phyloP scores from a whole-genome alignment of 352 stramenopile species.

The Phytophthora lateralis region DNA sequence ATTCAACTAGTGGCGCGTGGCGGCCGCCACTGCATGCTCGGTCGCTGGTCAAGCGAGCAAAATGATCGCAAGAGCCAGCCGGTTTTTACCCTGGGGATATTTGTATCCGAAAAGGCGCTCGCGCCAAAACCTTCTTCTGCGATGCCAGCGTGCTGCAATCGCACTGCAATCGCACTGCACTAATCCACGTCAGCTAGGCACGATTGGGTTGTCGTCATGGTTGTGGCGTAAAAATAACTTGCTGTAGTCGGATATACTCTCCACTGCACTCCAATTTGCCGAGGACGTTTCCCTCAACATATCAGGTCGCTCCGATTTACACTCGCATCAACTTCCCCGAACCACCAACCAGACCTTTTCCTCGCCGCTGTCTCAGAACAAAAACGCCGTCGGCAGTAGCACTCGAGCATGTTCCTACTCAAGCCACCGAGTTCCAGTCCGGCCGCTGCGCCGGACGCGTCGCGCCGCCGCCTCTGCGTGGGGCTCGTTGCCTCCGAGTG shows the following conservation, averaged over 20 bases:
- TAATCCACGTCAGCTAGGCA: not conserved
- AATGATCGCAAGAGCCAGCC: conserved; percentile 12
- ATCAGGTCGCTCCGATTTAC: conserved; percentile 9
- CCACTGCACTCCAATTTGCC: not conserved
- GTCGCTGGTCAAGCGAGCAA: conserved; percentile 12
- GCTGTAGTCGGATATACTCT: not conserved
- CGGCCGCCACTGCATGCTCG: not conserved
- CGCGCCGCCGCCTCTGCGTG: conserved; percentile 14
- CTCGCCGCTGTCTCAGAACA: conserved; percentile 18
- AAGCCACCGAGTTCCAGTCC: conserved; percentile 40
- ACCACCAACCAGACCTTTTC: conserved; percentile 2
- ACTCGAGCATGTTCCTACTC: conserved; percentile 51
- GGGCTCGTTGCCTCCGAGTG: conserved; percentile 62
- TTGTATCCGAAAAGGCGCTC: conserved; percentile 4
- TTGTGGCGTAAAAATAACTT: conserved; percentile 10
- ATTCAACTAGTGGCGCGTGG: conserved; percentile 2
- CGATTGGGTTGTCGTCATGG: not conserved
- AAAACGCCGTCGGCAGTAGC: conserved; percentile 4
- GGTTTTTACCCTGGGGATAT: conserved; percentile 5
- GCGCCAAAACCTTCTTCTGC: not conserved
- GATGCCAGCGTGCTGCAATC: not conserved
- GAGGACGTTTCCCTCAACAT: not conserved
- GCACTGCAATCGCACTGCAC: not conserved
- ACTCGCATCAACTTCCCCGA: conserved; percentile 1
- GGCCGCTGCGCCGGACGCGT: conserved; percentile 5